Percentiles rank a stretch among this genome's conserved stretches.
Conservation (phyloP, 2,329 filamentous ascomycete genomes). For the Aspergillus japonicus region DNA sequence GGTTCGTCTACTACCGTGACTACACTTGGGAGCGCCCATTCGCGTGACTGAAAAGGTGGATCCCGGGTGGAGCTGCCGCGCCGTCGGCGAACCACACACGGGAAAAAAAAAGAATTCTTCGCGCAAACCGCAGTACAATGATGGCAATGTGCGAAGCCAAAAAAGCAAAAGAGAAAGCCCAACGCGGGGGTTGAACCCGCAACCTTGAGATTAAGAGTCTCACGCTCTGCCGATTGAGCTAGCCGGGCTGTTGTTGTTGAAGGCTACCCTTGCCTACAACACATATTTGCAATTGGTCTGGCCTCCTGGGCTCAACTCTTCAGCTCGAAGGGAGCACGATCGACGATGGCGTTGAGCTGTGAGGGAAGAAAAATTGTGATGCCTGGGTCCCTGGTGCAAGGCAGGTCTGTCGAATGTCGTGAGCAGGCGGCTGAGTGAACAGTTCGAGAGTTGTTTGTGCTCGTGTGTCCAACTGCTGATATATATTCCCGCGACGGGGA, state of each 20-base stretch:
- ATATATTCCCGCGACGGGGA: no score
- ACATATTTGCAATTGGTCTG: neutral
- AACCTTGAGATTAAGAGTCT: constrained; percentile 50
- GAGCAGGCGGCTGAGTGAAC: no score
- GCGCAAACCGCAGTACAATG: neutral
- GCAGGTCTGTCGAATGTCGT: neutral
- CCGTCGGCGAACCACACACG: neutral
- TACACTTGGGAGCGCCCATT: neutral
- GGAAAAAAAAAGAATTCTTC: neutral
- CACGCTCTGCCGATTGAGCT: constrained; percentile 54
- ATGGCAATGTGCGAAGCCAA: neutral
- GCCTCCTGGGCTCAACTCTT: no score
- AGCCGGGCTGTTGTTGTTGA: constrained; percentile 38
- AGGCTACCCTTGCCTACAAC: neutral
- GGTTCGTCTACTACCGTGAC: neutral
- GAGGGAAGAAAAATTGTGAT: neutral
- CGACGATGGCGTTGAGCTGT: neutral
- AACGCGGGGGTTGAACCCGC: constrained; percentile 46
- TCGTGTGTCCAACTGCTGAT: no score
- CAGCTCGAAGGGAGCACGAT: neutral
- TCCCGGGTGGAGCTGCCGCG: neutral
- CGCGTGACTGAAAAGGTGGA: neutral
- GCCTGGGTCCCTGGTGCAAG: neutral
- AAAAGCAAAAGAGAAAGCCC: constrained; percentile 28
- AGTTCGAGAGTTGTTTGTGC: no score